phyloP scores from a whole-genome alignment of 768 basidiomycete genomes.

The Tylopilus rubrobrunneus region DNA sequence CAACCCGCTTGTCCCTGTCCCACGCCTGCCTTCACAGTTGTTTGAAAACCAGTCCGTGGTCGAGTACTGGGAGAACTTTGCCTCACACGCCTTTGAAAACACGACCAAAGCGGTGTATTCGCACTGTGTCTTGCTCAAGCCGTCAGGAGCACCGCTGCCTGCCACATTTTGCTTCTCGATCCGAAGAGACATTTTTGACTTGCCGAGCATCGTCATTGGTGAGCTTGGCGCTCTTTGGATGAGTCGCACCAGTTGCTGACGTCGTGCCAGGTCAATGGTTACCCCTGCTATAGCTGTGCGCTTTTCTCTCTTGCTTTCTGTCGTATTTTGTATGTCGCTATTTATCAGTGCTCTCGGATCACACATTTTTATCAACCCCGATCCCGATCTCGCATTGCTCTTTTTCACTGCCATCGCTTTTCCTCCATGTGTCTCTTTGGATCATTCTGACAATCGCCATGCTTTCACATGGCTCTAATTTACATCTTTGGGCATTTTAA shows the following conservation, averaged over 20 bases:
- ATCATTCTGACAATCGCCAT: background rate
- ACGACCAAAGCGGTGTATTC: slow-evolving; percentile 94
- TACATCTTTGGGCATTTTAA: background rate
- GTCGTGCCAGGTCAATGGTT: slow-evolving; percentile 76
- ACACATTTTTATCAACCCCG: background rate
- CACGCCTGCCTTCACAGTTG: slow-evolving; percentile 45
- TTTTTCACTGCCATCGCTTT: background rate
- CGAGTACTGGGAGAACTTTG: slow-evolving; percentile 96
- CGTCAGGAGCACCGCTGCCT: slow-evolving; percentile 77
- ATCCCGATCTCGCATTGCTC: slow-evolving; percentile 1
- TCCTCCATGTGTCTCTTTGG: background rate
- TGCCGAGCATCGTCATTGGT: slow-evolving; percentile 89
- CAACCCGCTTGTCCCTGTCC: background rate
- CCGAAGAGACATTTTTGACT: slow-evolving; percentile 85
- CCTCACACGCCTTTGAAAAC: slow-evolving; percentile 95
- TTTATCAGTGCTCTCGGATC: slow-evolving; percentile 4
- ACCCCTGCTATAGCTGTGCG: slow-evolving; percentile 55
- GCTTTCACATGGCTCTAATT: background rate
- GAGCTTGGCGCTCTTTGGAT: slow-evolving; percentile 13
- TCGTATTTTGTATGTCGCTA: slow-evolving; percentile 13
- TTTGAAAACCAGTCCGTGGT: slow-evolving; percentile 96
- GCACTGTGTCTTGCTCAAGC: slow-evolving; percentile 85
- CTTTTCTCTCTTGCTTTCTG: background rate
- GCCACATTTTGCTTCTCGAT: slow-evolving; percentile 97
- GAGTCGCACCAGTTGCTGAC: background rate